Conservation (phyloP, 192 early-diverging fungal genomes). For the Coemansia sp. region DNA sequence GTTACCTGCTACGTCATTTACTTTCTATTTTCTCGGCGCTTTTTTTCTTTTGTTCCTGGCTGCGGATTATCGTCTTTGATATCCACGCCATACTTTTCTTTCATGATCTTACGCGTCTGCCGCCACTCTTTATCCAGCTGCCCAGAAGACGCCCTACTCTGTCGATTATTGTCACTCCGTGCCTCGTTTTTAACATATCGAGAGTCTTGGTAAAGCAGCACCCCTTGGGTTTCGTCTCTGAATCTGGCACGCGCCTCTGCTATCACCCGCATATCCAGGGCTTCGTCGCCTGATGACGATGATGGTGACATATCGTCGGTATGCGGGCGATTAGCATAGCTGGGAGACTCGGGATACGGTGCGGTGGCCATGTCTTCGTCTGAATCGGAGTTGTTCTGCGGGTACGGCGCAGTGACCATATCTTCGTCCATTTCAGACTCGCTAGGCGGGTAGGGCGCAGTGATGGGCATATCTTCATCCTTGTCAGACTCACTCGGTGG, state of each 20-base stretch:
- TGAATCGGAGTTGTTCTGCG: background rate
- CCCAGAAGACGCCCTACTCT: background rate
- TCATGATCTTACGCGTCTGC: conserved; percentile 10
- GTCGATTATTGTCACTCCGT: too few relatives aligned
- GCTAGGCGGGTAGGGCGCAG: background rate
- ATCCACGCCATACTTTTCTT: conserved; percentile 4
- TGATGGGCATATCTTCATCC: background rate
- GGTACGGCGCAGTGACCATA: conserved; percentile 20
- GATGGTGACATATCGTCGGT: background rate
- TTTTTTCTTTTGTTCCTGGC: background rate
- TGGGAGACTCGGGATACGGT: conserved; percentile 7
- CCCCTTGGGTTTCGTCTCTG: conserved; percentile 13
- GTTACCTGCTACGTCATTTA: too few relatives aligned
- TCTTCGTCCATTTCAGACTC: background rate
- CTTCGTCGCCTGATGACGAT: background rate
- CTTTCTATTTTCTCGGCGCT: too few relatives aligned
- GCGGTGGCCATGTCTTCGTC: background rate
- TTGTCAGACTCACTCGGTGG: conserved; percentile 1
- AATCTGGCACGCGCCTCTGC: conserved; percentile 15
- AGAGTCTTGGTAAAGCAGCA: too few relatives aligned
- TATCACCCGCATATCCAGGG: conserved; percentile 6
- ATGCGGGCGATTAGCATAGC: background rate
- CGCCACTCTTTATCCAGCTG: conserved; percentile 1
- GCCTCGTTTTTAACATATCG: background rate
- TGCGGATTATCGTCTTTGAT: background rate